Evolutionary conservation across 1,284 basidiomycete species (phyloP).

Genomic region (Cerioporus squamosus): DNA sequence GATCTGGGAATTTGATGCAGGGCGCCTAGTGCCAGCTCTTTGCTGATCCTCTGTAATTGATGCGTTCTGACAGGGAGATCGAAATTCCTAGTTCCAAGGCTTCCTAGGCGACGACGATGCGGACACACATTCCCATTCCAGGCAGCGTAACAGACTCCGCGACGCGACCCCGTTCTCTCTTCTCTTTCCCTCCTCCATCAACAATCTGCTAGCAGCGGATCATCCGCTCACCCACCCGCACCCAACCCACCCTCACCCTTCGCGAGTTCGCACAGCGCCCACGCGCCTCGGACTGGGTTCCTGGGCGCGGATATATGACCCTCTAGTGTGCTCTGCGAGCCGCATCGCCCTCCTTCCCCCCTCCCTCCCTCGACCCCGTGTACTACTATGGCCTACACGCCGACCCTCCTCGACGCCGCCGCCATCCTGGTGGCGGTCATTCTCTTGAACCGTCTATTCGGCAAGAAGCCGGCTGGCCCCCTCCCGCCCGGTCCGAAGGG

Average conservation of each 20-base stretch:
- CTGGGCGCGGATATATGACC: slow-evolving; percentile 9
- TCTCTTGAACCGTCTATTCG: slow-evolving; percentile 19
- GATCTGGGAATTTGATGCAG: neutral
- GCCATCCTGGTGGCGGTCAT: slow-evolving; percentile 18
- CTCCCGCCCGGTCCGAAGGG: slow-evolving; percentile 38
- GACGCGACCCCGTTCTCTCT: neutral
- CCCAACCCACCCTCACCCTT: neutral
- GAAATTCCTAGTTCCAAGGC: neutral
- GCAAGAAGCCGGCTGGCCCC: slow-evolving; percentile 14
- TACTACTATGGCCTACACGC: slow-evolving; percentile 22
- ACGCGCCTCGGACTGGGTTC: neutral
- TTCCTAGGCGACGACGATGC: neutral
- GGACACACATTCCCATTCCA: neutral
- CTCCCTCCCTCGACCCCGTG: slow-evolving; percentile 1
- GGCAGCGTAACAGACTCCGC: neutral
- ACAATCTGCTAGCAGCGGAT: neutral
- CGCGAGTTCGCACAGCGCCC: neutral
- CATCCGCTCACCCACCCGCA: slow-evolving; percentile 1
- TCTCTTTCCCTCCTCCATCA: neutral
- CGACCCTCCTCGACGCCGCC: slow-evolving; percentile 19
- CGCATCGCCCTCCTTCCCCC: neutral
- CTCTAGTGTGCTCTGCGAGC: neutral
- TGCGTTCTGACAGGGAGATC: neutral
- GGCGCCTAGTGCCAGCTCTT: too few relatives aligned
- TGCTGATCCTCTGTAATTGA: neutral